Conservation (phyloP, 176 grass and related monocot species). For the Oryza officinalis region DNA sequence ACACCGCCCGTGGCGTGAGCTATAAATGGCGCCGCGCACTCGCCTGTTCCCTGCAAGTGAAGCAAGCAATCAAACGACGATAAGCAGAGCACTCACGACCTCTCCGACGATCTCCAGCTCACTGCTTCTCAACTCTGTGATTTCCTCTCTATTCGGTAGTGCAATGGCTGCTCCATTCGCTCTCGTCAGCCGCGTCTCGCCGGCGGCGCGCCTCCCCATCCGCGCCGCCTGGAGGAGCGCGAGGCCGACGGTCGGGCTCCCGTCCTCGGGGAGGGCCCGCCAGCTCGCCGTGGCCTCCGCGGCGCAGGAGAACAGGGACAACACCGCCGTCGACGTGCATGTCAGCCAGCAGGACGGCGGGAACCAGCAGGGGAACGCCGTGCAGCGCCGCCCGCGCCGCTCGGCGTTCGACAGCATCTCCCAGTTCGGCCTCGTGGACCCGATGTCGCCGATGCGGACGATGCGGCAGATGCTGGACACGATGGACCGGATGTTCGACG, state of each 20-base stretch:
- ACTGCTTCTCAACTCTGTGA: background rate
- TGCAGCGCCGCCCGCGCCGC: constrained; percentile 56
- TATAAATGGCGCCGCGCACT: constrained; percentile 22
- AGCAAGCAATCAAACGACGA: constrained; percentile 11
- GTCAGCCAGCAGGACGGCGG: constrained; percentile 40
- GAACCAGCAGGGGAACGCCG: constrained; percentile 32
- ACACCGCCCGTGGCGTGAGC: background rate
- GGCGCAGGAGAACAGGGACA: constrained; percentile 57
- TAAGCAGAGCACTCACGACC: background rate
- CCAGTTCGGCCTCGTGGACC: constrained; percentile 68
- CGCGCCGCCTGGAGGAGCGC: constrained; percentile 31
- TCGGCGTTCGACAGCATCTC: constrained; percentile 35
- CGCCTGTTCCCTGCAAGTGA: background rate
- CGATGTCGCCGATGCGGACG: constrained; percentile 76
- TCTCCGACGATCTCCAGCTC: background rate
- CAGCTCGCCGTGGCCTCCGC: constrained; percentile 46
- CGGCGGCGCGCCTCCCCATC: constrained; percentile 41
- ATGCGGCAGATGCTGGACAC: constrained; percentile 90
- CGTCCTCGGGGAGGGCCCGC: constrained; percentile 24
- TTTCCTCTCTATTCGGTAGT: background rate
- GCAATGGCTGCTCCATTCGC: constrained; percentile 62
- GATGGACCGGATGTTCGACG: constrained; percentile 83
- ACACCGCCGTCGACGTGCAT: constrained; percentile 56
- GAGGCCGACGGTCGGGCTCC: constrained; percentile 1
- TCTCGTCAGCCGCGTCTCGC: constrained; percentile 50